A percentile compares a stretch with the other conserved stretches of the same genome.
These are phyloP conservation scores for Aspergillus proliferans DNA, from an alignment of 2,329 filamentous ascomycete species.

Conservation along the genomic window DNA sequence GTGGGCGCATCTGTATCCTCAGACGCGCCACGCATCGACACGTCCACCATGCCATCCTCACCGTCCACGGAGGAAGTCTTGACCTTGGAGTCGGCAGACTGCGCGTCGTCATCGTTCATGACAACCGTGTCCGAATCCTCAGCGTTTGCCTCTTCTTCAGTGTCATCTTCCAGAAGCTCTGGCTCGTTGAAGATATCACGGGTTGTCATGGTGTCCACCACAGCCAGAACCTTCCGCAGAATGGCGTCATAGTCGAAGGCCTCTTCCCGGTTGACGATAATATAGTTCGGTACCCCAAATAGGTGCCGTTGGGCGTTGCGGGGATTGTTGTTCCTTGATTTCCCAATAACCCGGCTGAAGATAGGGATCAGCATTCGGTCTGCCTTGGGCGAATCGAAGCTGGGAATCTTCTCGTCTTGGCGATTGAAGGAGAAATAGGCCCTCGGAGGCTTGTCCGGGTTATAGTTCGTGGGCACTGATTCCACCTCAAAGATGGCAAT, in stretches of 20 bases:
- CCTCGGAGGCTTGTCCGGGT: slow-evolving; percentile 48
- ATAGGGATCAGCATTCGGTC: slow-evolving; percentile 45
- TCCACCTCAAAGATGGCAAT: slow-evolving; percentile 74
- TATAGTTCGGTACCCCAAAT: slow-evolving; percentile 51
- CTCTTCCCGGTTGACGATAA: slow-evolving; percentile 69
- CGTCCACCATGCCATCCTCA: slow-evolving; percentile 85
- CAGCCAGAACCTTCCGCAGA: slow-evolving; percentile 70
- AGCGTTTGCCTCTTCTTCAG: slow-evolving; percentile 45
- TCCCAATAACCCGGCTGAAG: slow-evolving; percentile 37
- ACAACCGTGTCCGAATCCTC: slow-evolving; percentile 65
- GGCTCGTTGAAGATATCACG: slow-evolving; percentile 54
- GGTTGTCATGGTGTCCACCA: slow-evolving; percentile 70
- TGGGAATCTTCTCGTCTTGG: slow-evolving; percentile 34
- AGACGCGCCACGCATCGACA: slow-evolving; percentile 68
- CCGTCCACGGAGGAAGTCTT: slow-evolving; percentile 74
- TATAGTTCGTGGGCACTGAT: slow-evolving; percentile 69
- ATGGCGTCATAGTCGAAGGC: slow-evolving; percentile 64
- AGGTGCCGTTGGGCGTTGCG: slow-evolving; percentile 23
- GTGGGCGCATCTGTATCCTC: slow-evolving; percentile 23
- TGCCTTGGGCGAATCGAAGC: slow-evolving; percentile 37
- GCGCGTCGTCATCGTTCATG: slow-evolving; percentile 55
- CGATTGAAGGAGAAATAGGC: slow-evolving; percentile 23
- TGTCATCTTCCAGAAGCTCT: slow-evolving; percentile 38
- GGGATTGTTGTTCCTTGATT: slow-evolving; percentile 16
- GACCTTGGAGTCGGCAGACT: slow-evolving; percentile 64